phyloP scores from a whole-genome alignment of 176 grass and related monocot species.

The Carex parvula region DNA sequence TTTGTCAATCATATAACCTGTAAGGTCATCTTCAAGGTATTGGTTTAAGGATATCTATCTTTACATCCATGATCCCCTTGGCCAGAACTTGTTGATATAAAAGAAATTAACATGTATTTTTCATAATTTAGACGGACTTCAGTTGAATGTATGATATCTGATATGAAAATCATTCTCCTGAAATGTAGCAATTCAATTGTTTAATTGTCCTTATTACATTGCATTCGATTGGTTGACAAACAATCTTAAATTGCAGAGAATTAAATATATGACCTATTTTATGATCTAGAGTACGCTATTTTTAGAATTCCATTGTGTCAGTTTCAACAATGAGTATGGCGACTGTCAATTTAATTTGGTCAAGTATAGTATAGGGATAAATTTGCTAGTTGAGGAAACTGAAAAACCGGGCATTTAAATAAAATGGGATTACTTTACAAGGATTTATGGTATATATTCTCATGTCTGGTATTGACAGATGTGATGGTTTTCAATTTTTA shows the following conservation, averaged over 20 bases:
- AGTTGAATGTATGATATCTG: background rate
- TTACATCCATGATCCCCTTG: background rate
- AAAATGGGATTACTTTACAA: background rate
- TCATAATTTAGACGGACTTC: background rate
- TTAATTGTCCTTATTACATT: background rate
- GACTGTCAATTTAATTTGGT: background rate
- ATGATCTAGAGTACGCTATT: background rate
- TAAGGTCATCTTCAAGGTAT: background rate
- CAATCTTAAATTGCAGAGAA: background rate
- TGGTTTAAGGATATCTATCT: background rate
- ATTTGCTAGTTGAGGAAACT: background rate
- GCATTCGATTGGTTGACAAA: background rate
- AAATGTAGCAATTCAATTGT: background rate
- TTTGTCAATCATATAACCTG: conserved; percentile 10
- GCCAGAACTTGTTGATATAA: background rate
- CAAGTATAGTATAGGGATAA: background rate
- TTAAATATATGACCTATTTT: background rate
- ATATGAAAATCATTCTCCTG: conserved; percentile 8
- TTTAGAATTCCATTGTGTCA: background rate
- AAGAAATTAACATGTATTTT: background rate
- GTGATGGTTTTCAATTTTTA: background rate
- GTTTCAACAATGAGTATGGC: background rate
- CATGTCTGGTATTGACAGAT: background rate
- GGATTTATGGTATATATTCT: background rate
- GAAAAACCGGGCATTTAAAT: background rate